Evolutionary conservation across 2,329 filamentous ascomycete species (phyloP).

Genomic region (Claviceps humidiphila): DNA sequence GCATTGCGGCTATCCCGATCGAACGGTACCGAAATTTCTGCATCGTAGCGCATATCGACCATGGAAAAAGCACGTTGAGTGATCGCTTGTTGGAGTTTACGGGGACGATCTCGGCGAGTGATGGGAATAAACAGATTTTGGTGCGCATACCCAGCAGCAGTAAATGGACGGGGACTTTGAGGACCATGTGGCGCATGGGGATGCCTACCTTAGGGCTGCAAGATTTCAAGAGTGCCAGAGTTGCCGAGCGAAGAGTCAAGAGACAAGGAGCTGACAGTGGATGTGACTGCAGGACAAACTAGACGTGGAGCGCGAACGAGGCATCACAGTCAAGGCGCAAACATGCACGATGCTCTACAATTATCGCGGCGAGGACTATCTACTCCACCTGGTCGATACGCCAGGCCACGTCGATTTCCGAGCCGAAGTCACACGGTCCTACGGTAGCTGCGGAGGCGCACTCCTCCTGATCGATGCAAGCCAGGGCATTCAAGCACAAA

Average conservation of each 20-base stretch:
- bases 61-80: constrained; percentile 93
- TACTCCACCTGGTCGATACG: constrained; percentile 91
- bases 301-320: constrained; percentile 46
- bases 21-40: constrained; percentile 88
- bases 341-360: constrained; percentile 97
- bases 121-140: constrained; percentile 81
- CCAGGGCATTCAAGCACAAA: constrained; percentile 94
- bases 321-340: constrained; percentile 97
- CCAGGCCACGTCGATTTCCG: constrained; percentile 97
- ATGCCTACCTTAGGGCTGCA: too few species aligned
- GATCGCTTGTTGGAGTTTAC: constrained; percentile 89
- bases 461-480: constrained; percentile 88
- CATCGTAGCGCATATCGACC: constrained; percentile 96
- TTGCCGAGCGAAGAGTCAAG: too few species aligned
- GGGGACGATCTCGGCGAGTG: constrained; percentile 74
- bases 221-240: too few species aligned
- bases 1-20: constrained; percentile 64
- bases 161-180: not conserved
- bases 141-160: constrained; percentile 14
- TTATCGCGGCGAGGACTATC: constrained; percentile 72
- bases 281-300: constrained; percentile 55
- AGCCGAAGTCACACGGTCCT: constrained; percentile 88
- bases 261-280: not conserved
- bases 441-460: constrained; percentile 90
- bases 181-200: too few species aligned